Conservation (phyloP, 2,329 filamentous ascomycete species). For the Tolypocladium tundrense region DNA sequence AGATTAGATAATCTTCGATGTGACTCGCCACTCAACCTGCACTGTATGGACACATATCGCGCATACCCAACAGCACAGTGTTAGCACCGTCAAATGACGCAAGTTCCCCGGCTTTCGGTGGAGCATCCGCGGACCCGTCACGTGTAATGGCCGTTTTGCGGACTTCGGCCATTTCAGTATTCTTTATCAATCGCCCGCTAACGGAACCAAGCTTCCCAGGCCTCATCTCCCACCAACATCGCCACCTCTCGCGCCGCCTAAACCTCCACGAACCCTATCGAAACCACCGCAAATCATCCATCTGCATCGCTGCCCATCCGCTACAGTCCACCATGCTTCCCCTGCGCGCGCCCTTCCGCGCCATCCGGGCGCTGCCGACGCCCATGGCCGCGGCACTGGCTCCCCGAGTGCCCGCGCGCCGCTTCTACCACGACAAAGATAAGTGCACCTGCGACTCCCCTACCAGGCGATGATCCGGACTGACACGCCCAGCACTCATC, state of each 20-base stretch:
- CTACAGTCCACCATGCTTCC: slow-evolving; percentile 6
- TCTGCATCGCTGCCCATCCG: not conserved
- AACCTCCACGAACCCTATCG: not conserved
- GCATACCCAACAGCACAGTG: not conserved
- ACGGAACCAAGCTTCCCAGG: not conserved
- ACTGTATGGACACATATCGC: not conserved
- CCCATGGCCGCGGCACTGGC: slow-evolving; percentile 6
- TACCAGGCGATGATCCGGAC: not conserved
- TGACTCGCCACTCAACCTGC: not conserved
- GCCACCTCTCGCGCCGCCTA: not conserved
- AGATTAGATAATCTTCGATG: not conserved
- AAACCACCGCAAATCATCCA: not conserved
- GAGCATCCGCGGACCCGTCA: not conserved
- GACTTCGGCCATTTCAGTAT: not conserved
- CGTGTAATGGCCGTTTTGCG: not conserved
- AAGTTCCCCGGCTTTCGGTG: not conserved
- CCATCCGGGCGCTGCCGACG: slow-evolving; percentile 6
- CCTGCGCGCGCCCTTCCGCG: slow-evolving; percentile 7
- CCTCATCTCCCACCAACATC: not conserved
- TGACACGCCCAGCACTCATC: slow-evolving; percentile 17
- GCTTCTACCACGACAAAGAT: slow-evolving; percentile 40
- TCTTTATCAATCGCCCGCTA: slow-evolving; percentile 3
- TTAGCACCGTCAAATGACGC: not conserved
- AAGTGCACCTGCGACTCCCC: not conserved
- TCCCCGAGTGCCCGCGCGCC: slow-evolving; percentile 24